Conservation (phyloP, 1,139 yeast species). For the Maudiozyma humilis region DNA sequence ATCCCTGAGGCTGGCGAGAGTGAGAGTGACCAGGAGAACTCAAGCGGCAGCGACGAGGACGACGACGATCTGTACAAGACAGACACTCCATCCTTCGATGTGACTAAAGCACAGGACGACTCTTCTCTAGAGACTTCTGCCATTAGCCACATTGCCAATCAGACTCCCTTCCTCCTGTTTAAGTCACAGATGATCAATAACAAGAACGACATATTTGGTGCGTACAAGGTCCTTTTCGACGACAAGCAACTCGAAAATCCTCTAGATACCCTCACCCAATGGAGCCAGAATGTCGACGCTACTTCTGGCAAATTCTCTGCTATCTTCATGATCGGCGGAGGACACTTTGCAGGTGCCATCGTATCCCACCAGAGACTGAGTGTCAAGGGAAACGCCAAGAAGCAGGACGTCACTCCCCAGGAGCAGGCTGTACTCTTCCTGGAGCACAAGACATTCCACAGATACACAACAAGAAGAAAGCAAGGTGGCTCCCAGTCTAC, state of each 20-base stretch:
- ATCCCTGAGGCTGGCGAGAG: constrained; percentile 1
- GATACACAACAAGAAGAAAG: constrained; percentile 92
- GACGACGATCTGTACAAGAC: constrained; percentile 1
- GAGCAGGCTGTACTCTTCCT: constrained; percentile 59
- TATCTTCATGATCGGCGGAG: constrained; percentile 91
- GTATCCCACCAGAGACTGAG: constrained; percentile 57
- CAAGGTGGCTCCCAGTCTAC: constrained; percentile 98
- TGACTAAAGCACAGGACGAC: not conserved
- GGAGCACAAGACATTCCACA: constrained; percentile 79
- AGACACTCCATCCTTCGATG: not conserved
- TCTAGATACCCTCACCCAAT: constrained; percentile 26
- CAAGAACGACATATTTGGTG: constrained; percentile 47
- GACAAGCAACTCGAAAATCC: constrained; percentile 34
- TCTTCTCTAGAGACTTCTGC: not conserved
- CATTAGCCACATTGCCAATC: constrained; percentile 50
- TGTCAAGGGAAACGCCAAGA: constrained; percentile 42
- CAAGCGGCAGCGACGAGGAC: constrained; percentile 8
- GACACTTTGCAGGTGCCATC: constrained; percentile 95
- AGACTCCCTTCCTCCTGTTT: constrained; percentile 55
- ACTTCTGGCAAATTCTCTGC: constrained; percentile 43
- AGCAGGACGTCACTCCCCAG: constrained; percentile 38
- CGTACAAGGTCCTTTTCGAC: constrained; percentile 60
- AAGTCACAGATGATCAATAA: constrained; percentile 39
- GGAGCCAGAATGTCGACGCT: constrained; percentile 25
- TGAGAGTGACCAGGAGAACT: no score